Evolutionary conservation across 768 basidiomycete genomes (phyloP).

Genomic region (Astraeus odoratus): DNA sequence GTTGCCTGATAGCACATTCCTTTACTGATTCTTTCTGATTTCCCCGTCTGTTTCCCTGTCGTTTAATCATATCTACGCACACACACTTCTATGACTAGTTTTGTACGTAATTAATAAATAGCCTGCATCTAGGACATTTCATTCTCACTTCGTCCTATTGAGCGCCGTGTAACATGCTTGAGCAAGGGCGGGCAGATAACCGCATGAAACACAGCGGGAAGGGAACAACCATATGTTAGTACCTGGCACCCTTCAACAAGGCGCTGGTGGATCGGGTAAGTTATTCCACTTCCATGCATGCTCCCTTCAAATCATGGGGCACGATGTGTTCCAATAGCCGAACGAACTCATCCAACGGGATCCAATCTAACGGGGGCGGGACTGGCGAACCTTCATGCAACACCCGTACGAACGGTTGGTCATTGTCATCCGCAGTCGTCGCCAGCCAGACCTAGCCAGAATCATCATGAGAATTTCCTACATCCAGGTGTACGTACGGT

Average conservation of each 20-base stretch:
- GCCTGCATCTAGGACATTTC: too few species aligned
- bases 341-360: conserved; percentile 29
- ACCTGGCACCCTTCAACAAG: too few species aligned
- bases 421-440: too few species aligned
- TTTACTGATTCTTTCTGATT: background rate
- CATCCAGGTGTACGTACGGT: background rate
- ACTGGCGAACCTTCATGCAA: conserved; percentile 39
- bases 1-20: background rate
- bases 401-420: conserved; percentile 32
- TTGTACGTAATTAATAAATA: too few species aligned
- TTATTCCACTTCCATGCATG: conserved; percentile 8
- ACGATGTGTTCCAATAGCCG: conserved; percentile 26
- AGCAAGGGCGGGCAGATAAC: too few species aligned
- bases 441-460: conserved; percentile 42
- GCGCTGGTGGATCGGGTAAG: background rate
- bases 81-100: too few species aligned
- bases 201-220: too few species aligned
- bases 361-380: conserved; percentile 28
- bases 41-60: too few species aligned
- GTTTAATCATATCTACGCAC: too few species aligned
- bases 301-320: conserved; percentile 25
- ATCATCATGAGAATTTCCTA: background rate
- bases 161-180: too few species aligned
- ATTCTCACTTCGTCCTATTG: too few species aligned
- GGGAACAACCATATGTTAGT: too few species aligned